phyloP scores from a whole-genome alignment of 805 yeast genomes.

The Starmerella asiatica region DNA sequence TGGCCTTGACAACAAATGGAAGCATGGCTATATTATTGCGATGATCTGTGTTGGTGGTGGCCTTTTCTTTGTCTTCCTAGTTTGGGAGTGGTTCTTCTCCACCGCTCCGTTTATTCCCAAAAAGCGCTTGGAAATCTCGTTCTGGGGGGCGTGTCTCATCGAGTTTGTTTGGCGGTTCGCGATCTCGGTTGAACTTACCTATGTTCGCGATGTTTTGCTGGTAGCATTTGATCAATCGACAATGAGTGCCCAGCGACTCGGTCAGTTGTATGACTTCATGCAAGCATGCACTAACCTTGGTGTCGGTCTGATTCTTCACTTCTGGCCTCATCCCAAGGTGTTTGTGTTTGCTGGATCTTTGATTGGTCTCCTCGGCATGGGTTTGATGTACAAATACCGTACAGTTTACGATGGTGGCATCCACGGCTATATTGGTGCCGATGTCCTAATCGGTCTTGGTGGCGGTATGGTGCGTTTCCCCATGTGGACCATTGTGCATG shows the following conservation, averaged over 20 bases:
- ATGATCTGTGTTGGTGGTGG: conserved; percentile 57
- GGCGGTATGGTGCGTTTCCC: conserved; percentile 61
- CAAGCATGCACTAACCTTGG: conserved; percentile 48
- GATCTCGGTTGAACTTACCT: conserved; percentile 56
- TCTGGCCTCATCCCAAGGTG: conserved; percentile 40
- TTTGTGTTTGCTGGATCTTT: conserved; percentile 46
- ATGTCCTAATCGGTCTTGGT: conserved; percentile 55
- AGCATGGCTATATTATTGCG: conserved; percentile 45
- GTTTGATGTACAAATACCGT: conserved; percentile 45
- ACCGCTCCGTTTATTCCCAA: conserved; percentile 43
- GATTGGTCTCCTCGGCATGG: conserved; percentile 49
- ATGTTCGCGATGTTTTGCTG: conserved; percentile 49
- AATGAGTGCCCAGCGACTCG: conserved; percentile 53
- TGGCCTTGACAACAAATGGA: conserved; percentile 45
- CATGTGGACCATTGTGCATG: conserved; percentile 47
- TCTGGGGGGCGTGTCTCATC: conserved; percentile 52
- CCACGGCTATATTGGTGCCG: conserved; percentile 51
- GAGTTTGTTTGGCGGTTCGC: conserved; percentile 47
- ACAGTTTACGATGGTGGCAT: conserved; percentile 32
- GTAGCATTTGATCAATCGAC: conserved; percentile 49
- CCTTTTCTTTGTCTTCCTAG: conserved; percentile 41
- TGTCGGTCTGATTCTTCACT: conserved; percentile 41
- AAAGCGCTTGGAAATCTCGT: conserved; percentile 44
- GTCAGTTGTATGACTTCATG: conserved; percentile 49
- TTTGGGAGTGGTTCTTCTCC: conserved; percentile 38